Evolutionary conservation across 306 rosid species (phyloP).

Genomic region (Prunus armeniaca): DNA sequence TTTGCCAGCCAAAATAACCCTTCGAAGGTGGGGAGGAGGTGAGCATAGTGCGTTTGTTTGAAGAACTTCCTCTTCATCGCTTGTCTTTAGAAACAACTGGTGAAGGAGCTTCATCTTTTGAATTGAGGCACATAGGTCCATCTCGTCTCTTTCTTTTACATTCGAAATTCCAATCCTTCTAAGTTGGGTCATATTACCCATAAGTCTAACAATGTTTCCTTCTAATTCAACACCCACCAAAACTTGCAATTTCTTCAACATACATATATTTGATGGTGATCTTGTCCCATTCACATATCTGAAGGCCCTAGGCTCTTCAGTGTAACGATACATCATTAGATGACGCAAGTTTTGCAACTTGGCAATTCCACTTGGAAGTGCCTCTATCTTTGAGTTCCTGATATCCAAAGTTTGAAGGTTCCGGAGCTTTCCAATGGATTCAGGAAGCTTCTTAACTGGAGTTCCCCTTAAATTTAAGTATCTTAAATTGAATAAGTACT

Average conservation of each 20-base stretch:
- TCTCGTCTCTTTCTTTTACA: conserved; percentile 6
- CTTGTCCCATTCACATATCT: background rate
- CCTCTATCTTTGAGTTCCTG: background rate
- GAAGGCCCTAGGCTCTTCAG: background rate
- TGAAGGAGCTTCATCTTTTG: conserved; percentile 13
- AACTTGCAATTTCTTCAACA: conserved; percentile 11
- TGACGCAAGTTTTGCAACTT: conserved; percentile 5
- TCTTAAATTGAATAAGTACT: conserved; percentile 18
- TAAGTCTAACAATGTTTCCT: background rate
- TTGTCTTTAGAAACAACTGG: background rate
- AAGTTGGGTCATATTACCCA: conserved; percentile 16
- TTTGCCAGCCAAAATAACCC: background rate
- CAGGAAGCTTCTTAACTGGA: conserved; percentile 13
- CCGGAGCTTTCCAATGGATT: conserved; percentile 21
- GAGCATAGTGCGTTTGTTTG: background rate
- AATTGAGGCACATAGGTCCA: conserved; percentile 12
- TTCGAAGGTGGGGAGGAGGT: conserved; percentile 14
- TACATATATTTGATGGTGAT: background rate
- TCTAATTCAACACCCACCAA: background rate
- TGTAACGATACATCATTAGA: background rate
- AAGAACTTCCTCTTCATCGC: background rate
- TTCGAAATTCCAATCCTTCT: conserved; percentile 1
- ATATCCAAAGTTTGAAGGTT: conserved; percentile 26
- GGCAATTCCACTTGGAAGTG: conserved; percentile 10
- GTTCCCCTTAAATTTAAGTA: conserved; percentile 17